A percentile compares a stretch with the other conserved stretches of the same genome.
Conservation (phyloP, 73 alveolate genomes). For the Paramecium sexaurelia region DNA sequence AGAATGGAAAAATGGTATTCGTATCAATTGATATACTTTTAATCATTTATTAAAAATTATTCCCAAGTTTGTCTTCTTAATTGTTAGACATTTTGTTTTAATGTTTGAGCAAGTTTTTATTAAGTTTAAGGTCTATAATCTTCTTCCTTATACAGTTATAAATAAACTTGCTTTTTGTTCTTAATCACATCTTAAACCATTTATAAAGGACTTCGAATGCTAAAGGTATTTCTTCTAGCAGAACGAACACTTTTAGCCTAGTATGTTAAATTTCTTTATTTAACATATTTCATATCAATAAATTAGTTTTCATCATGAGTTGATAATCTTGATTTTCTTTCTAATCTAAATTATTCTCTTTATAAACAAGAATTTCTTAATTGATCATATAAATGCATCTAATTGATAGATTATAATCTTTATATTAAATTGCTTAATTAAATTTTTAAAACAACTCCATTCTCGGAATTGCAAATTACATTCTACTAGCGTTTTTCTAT, state of each 20-base stretch:
- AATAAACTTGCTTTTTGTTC: not conserved
- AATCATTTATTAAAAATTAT: not conserved
- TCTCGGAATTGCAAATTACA: not conserved
- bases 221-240: not conserved
- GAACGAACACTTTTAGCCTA: not conserved
- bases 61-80: not conserved
- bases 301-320: not conserved
- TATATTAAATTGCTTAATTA: not conserved
- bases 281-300: not conserved
- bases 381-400: constrained; percentile 9
- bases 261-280: not conserved
- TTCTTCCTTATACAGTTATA: not conserved
- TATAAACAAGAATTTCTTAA: not conserved
- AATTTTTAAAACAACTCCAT: not conserved
- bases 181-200: not conserved
- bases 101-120: not conserved
- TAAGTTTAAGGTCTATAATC: not conserved
- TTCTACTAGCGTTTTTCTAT: not conserved
- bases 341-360: not conserved
- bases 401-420: not conserved
- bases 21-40: constrained; percentile 39
- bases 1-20: constrained; percentile 69
- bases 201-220: not conserved
- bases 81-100: not conserved
- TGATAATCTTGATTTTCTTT: not conserved